These are phyloP conservation scores for Cladosporium sp. DNA, from an alignment of 2,329 filamentous ascomycete genomes.

Conservation along the genomic window DNA sequence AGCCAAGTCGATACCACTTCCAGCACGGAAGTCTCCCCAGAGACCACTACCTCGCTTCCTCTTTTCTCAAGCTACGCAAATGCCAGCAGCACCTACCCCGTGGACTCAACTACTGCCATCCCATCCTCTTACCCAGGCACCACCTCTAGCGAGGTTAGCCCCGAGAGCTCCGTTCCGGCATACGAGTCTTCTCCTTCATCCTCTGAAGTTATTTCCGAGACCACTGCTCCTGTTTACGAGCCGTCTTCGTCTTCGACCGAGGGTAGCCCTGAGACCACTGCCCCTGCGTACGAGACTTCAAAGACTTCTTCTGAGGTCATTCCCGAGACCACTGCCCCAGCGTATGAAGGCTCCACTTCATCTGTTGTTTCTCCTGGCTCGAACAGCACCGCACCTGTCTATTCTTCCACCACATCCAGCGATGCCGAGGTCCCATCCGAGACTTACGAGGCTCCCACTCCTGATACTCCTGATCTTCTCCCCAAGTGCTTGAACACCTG, in stretches of 20 bases:
- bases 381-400: slow-evolving; percentile 7
- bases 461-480: slow-evolving; percentile 63
- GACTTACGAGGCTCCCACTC: slow-evolving; percentile 17
- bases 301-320: not conserved
- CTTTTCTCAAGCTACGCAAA: slow-evolving; percentile 10
- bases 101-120: not conserved
- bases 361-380: not conserved
- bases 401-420: slow-evolving; percentile 1
- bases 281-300: not conserved
- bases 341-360: not conserved
- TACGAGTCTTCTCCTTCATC: not conserved
- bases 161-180: not conserved
- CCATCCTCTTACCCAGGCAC: not conserved
- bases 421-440: not conserved
- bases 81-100: slow-evolving; percentile 6
- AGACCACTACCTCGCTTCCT: slow-evolving; percentile 9
- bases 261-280: not conserved
- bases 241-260: not conserved
- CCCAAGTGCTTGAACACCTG: slow-evolving; percentile 92
- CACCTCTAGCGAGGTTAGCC: not conserved
- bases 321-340: not conserved
- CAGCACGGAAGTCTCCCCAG: slow-evolving; percentile 14
- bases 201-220: not conserved
- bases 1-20: slow-evolving; percentile 9
- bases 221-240: not conserved